These are phyloP conservation scores for Pleurotus salmoneostramineus DNA, from an alignment of 768 basidiomycete species.

Conservation along the genomic window DNA sequence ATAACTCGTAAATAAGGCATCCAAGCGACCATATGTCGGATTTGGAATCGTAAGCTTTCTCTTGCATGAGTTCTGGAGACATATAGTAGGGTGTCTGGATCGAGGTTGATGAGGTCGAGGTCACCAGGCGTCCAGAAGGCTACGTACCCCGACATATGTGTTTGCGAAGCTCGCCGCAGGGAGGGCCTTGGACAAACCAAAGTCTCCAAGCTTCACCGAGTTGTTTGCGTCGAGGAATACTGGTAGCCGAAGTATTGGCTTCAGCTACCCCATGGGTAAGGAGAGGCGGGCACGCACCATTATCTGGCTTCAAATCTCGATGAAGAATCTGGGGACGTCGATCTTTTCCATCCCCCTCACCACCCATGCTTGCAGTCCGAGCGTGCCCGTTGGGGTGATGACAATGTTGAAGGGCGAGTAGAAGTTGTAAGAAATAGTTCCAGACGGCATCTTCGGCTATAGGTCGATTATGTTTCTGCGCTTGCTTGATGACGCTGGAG, in stretches of 20 bases:
- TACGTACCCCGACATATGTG: conserved; percentile 87
- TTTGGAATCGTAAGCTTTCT: conserved; percentile 96
- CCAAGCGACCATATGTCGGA: conserved; percentile 99
- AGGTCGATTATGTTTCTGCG: conserved; percentile 60
- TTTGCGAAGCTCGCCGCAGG: conserved; percentile 85
- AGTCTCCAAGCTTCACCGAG: conserved; percentile 94
- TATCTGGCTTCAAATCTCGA: conserved; percentile 96
- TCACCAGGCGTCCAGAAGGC: neutral
- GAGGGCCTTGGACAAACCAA: conserved; percentile 92
- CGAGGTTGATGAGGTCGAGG: neutral
- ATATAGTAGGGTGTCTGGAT: conserved; percentile 96
- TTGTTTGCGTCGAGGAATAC: conserved; percentile 88
- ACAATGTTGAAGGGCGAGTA: conserved; percentile 87
- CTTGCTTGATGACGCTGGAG: conserved; percentile 79
- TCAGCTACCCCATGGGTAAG: neutral
- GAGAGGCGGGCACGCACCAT: conserved; percentile 51
- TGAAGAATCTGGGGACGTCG: conserved; percentile 79
- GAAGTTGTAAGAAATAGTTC: conserved; percentile 93
- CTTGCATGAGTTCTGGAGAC: conserved; percentile 98
- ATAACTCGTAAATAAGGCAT: conserved; percentile 94
- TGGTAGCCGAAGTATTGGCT: conserved; percentile 20
- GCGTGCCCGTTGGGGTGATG: conserved; percentile 74
- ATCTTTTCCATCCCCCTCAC: conserved; percentile 42
- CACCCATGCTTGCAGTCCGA: conserved; percentile 37
- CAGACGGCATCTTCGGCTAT: conserved; percentile 93